Percentiles rank a stretch among this genome's conserved stretches.
These are phyloP conservation scores for Diaporthe longicolla DNA, from an alignment of 2,329 filamentous ascomycete species.

Conservation along the genomic window DNA sequence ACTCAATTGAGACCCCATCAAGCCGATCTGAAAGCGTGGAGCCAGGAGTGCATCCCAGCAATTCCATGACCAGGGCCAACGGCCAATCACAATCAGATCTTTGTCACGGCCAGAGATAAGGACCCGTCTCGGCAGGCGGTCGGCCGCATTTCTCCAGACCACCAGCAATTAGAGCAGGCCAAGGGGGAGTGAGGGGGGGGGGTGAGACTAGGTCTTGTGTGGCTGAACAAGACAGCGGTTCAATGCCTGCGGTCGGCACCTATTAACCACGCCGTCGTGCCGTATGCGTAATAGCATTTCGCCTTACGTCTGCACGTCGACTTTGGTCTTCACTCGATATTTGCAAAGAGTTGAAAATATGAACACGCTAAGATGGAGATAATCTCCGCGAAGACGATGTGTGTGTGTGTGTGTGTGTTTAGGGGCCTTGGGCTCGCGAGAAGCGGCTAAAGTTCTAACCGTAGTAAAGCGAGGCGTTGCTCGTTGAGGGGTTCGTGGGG, in stretches of 20 bases:
- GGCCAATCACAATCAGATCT: constrained; percentile 19
- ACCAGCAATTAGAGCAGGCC: neutral
- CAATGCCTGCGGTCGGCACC: neutral
- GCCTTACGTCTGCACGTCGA: neutral
- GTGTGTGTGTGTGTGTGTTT: neutral
- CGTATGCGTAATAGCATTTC: neutral
- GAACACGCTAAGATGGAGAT: neutral
- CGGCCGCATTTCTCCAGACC: constrained; percentile 28
- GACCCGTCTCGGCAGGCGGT: constrained; percentile 31
- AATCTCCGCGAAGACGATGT: neutral
- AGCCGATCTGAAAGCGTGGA: constrained; percentile 30
- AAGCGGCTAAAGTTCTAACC: constrained; percentile 25
- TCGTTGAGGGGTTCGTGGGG: constrained; percentile 28
- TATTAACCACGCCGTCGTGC: neutral
- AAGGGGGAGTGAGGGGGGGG: neutral
- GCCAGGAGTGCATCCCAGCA: constrained; percentile 26
- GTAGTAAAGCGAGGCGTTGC: neutral
- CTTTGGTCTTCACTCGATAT: neutral
- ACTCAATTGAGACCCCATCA: constrained; percentile 34
- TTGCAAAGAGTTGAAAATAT: neutral
- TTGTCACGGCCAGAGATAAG: constrained; percentile 34
- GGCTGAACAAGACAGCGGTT: constrained; percentile 8
- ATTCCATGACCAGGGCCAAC: neutral
- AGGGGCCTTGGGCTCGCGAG: neutral
- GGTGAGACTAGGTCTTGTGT: neutral